Conservation (phyloP, 371 early-diverging fungal species). For the Coemansia sp. region DNA sequence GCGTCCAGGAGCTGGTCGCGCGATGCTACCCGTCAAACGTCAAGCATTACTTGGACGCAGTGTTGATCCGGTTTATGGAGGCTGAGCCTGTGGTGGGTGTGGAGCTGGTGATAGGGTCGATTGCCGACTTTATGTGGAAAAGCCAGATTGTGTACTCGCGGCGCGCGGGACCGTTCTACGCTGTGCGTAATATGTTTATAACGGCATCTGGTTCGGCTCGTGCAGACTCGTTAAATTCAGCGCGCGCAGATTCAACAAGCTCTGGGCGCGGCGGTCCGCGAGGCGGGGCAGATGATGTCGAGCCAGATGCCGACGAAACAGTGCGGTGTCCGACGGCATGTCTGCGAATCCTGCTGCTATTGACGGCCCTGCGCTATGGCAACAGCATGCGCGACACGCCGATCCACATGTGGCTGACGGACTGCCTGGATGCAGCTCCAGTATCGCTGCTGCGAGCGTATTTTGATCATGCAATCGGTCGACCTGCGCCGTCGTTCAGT, state of each 20-base stretch:
- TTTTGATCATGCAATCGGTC: constrained; percentile 11
- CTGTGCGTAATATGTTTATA: constrained; percentile 41
- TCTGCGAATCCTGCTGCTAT: constrained; percentile 35
- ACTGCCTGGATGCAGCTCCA: constrained; percentile 30
- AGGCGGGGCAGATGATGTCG: neutral
- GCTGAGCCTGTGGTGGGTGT: constrained; percentile 43
- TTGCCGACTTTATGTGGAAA: constrained; percentile 47
- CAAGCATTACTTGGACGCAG: constrained; percentile 39
- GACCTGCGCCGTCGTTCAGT: constrained; percentile 18
- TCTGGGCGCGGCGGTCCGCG: neutral
- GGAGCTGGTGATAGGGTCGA: constrained; percentile 47
- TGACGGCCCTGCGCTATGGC: constrained; percentile 47
- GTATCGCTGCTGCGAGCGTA: constrained; percentile 9
- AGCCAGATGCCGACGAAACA: neutral
- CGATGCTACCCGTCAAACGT: constrained; percentile 37
- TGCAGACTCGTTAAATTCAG: neutral
- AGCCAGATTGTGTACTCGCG: constrained; percentile 38
- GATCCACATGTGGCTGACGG: constrained; percentile 48
- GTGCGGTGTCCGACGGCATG: constrained; percentile 34
- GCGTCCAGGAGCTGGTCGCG: constrained; percentile 27
- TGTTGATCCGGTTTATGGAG: constrained; percentile 44
- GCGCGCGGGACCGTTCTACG: constrained; percentile 31
- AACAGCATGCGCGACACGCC: constrained; percentile 47
- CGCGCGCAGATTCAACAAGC: neutral
- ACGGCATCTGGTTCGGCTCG: neutral